A percentile compares a stretch with the other conserved stretches of the same genome.
Conservation (phyloP, 169 alveolate species). For the Prorocentrum cordatum region DNA sequence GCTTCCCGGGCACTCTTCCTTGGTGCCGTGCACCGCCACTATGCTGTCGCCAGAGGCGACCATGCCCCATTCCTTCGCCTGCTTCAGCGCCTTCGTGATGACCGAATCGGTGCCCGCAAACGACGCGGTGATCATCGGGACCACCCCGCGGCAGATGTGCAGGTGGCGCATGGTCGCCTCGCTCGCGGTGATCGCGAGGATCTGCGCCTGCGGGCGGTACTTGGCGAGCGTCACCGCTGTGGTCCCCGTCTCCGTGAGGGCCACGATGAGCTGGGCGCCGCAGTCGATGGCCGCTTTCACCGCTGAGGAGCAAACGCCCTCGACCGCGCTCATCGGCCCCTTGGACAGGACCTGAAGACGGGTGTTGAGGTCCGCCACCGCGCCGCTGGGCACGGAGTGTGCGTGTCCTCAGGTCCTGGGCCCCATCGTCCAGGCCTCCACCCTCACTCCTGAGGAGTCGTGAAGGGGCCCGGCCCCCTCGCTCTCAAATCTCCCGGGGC, state of each 20-base stretch:
- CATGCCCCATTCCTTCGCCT: slow-evolving; percentile 87
- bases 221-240: slow-evolving; percentile 93
- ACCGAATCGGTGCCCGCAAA: slow-evolving; percentile 75
- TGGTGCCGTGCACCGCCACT: slow-evolving; percentile 90
- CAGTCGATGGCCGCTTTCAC: slow-evolving; percentile 76
- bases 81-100: slow-evolving; percentile 73
- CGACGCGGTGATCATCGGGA: slow-evolving; percentile 82
- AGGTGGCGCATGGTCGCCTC: slow-evolving; percentile 86
- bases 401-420: no score
- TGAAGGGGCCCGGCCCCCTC: no score
- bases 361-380: slow-evolving; percentile 66
- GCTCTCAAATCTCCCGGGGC: no score
- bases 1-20: slow-evolving; percentile 90
- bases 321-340: slow-evolving; percentile 72
- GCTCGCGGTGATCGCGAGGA: slow-evolving; percentile 87
- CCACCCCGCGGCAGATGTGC: slow-evolving; percentile 89
- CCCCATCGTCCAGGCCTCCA: no score
- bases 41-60: slow-evolving; percentile 86
- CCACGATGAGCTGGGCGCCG: slow-evolving; percentile 84
- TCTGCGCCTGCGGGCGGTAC: slow-evolving; percentile 87
- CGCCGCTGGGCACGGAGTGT: no score
- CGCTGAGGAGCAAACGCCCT: slow-evolving; percentile 77
- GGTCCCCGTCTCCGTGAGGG: slow-evolving; percentile 93
- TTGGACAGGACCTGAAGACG: slow-evolving; percentile 35
- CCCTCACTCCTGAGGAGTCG: no score